Base-by-base conservation (phyloP, 768 basidiomycete genomes). In the Lyophyllum atratum region DNA sequence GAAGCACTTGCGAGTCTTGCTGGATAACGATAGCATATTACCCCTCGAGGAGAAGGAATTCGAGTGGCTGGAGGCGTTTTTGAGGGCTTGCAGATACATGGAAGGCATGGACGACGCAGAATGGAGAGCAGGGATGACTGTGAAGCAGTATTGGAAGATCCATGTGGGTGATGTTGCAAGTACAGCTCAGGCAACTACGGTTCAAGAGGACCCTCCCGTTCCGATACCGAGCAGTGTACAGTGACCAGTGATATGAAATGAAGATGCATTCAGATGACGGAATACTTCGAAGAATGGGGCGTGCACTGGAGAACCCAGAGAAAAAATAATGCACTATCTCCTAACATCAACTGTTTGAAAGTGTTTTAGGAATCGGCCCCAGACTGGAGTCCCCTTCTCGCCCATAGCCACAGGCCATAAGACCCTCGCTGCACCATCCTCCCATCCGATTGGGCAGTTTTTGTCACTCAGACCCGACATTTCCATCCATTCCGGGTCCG, bases 301-400 rank as follows among this genome's bases (percentile, higher is more conserved):
- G n/a, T n/a, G n/a, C n/a, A n/a, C n/a, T n/a, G n/a, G n/a, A n/a
- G 11, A 10, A 19, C 39, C 19, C 39, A 10, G 10, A 40, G 19
- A 15, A 37, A 9, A 37, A 37, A 37, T 3, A 9, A 12, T 9
- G 11, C 14, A 17, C 50, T 49, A 61, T 40, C 64, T 55, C 40
- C 48, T 62, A 1, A 66, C 60, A 37, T 67, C 60, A 17, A 70
- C 53, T n/a, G 66, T 63, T 28, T 58, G 48, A 46, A 72, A 74
- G 51, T 76, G 72, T 45, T 74, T 73, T 46, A 72, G 65, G 59
- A 72, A 74, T n/a, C 69, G 63, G 1, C 73, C 73, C 62, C 70
- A 70, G n/a, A 76, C 59, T 1, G 67, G 59, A 5, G 60, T 52
- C 8, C 67, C 66, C 37, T 64, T 63, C 54, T 70, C 73, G 14